A percentile compares a stretch with the other conserved stretches of the same genome.
Conservation (phyloP, 2,329 filamentous ascomycete species). For the Fusarium sororula region DNA sequence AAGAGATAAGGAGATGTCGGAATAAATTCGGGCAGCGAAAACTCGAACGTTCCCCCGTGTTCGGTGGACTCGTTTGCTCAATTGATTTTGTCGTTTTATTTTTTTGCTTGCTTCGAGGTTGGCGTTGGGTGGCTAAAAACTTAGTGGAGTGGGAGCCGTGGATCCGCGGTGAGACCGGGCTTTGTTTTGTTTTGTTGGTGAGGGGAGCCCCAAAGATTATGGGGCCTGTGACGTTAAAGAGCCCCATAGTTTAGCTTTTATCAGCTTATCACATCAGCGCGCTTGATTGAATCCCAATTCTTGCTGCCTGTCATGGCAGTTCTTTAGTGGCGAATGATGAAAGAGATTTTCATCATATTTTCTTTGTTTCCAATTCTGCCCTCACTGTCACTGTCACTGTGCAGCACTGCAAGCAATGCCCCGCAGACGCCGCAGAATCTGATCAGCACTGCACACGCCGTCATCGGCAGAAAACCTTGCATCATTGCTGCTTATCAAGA, state of each 20-base stretch:
- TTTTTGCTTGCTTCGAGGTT: not conserved
- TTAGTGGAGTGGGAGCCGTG: constrained; percentile 4
- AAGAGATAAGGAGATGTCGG: constrained; percentile 11
- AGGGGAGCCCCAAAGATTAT: constrained; percentile 11
- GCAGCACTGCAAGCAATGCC: not conserved
- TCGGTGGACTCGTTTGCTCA: constrained; percentile 16
- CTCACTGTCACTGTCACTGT: not conserved
- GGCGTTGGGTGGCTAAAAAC: constrained; percentile 16
- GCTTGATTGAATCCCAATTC: constrained; percentile 22
- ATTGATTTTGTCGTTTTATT: not conserved
- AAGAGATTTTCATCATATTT: constrained; percentile 12
- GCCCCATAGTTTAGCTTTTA: constrained; percentile 20
- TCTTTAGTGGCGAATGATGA: constrained; percentile 19
- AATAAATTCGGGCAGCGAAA: constrained; percentile 30
- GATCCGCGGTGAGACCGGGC: constrained; percentile 3
- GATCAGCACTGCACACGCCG: constrained; percentile 3
- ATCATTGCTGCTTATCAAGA: constrained; percentile 3
- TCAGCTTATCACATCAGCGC: constrained; percentile 13
- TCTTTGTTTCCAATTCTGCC: not conserved
- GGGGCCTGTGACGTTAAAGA: constrained; percentile 21
- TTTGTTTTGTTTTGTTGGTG: constrained; percentile 1
- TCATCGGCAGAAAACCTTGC: constrained; percentile 8
- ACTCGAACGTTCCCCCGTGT: constrained; percentile 27
- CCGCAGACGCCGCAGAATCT: not conserved
- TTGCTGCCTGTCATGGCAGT: constrained; percentile 14